Percentiles rank a stretch among this genome's conserved stretches.
Evolutionary conservation across 208 protist genomes (phyloP).

Genomic region (Trypanosoma boissoni): DNA sequence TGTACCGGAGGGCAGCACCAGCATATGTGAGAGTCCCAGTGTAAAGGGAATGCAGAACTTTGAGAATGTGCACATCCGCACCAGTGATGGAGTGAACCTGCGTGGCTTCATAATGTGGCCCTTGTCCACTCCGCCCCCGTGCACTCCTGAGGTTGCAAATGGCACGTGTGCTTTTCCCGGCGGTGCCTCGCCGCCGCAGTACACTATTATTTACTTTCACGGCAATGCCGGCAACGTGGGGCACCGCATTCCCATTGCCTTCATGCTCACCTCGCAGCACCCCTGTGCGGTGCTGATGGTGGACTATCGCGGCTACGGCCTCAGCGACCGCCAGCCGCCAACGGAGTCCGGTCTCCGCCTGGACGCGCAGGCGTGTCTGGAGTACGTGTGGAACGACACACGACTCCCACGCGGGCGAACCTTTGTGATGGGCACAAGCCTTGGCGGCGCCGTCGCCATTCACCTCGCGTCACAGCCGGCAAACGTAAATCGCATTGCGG

Average conservation of each 20-base stretch:
- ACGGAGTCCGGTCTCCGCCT: constrained; percentile 74
- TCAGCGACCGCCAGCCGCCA: constrained; percentile 44
- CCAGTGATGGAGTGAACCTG: constrained; percentile 60
- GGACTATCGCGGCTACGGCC: constrained; percentile 90
- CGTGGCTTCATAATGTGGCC: constrained; percentile 80
- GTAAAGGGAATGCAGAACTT: constrained; percentile 45
- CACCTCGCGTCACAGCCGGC: constrained; percentile 52
- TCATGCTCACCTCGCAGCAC: constrained; percentile 40
- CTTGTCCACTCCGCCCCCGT: background rate
- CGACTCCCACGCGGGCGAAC: constrained; percentile 70
- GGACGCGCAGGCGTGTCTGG: constrained; percentile 84
- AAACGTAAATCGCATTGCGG: constrained; percentile 50
- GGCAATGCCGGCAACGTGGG: constrained; percentile 92
- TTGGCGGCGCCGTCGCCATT: constrained; percentile 88
- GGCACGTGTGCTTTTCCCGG: background rate
- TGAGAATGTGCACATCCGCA: constrained; percentile 64
- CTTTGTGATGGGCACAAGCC: constrained; percentile 86
- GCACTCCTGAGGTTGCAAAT: background rate
- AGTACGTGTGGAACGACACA: constrained; percentile 58
- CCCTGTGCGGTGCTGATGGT: constrained; percentile 83
- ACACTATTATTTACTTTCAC: constrained; percentile 89
- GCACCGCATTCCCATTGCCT: constrained; percentile 74
- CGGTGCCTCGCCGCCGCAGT: constrained; percentile 20
- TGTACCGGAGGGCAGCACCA: constrained; percentile 49
- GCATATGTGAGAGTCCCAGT: constrained; percentile 54